Evolutionary conservation across 306 rosid genomes (phyloP), one percentile per base, ranked within the genome.

Genomic region (Pueraria montana): DNA sequence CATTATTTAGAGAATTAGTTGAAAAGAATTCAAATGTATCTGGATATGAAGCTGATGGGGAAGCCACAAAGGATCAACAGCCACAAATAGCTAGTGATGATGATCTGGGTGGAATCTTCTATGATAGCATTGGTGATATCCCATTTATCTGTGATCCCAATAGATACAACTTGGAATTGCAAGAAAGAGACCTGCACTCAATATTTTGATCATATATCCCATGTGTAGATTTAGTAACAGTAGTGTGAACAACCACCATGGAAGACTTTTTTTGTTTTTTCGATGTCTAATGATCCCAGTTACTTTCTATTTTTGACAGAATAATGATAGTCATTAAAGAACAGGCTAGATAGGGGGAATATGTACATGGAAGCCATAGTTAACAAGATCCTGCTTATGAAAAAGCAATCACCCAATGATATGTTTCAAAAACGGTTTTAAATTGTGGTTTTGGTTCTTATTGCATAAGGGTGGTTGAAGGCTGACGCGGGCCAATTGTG

Each of bases 1-100:
- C 97, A 0, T 32, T 93, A 42, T 86, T 73, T 30, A 85, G 88
- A 81, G 91, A 93, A 50, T 75, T 95, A 56, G 94, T 93, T 72
- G 80, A 91, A 84, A 93, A 83, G 89, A 91, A 93, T 87, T 89
- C 89, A 0, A 87, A 76, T 61, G 74, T 70, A 13, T 88, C 77
- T 0, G 92, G 49, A 56, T 94, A 90, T 48, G 95, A 90, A 74
- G 77, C 79, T 13, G 88, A 89, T 42, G 84, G 84, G 4, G 87
- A 90, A 68, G 92, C 82, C 74, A 64, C 74, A 1, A 86, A 76
- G 78, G 87, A 79, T 80, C 88, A 77, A 56, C 76, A 61, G 12
- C 61, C 69, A 17, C 80, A 79, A 78, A 61, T 79, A 64, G 84
- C 72, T 11, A 78, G 86, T 30, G 88, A 85, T 8, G 93, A 86